These are phyloP conservation scores for Skeletonema marinoi DNA, from an alignment of 108 stramenopile species.

Conservation along the genomic window DNA sequence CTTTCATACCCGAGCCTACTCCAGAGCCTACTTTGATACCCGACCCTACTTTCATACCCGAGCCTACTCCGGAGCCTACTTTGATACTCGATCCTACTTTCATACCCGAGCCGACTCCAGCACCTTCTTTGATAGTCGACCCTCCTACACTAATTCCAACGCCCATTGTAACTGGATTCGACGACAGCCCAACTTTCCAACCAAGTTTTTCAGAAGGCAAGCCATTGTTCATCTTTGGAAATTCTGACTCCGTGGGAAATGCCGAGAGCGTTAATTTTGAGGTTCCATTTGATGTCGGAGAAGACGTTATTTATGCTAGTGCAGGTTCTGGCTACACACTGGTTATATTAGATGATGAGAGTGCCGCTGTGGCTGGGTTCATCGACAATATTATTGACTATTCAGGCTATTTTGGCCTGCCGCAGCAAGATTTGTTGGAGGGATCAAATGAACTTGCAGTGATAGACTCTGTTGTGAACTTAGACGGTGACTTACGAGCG, in stretches of 20 bases:
- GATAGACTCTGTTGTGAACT: slow-evolving; percentile 10
- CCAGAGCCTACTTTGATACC: background rate
- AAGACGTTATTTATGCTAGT: background rate
- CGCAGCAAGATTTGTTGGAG: background rate
- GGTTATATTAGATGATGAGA: slow-evolving; percentile 2
- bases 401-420: slow-evolving; percentile 22
- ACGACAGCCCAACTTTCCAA: background rate
- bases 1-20: background rate
- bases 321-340: slow-evolving; percentile 25
- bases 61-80: background rate
- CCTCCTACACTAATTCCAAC: background rate
- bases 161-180: background rate
- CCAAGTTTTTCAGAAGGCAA: background rate
- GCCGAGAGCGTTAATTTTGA: background rate
- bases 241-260: background rate
- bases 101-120: background rate
- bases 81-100: background rate
- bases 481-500: background rate
- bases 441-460: slow-evolving; percentile 23
- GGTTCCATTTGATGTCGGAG: background rate
- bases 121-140: background rate
- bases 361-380: slow-evolving; percentile 20
- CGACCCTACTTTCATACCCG: background rate
- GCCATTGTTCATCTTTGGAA: background rate
- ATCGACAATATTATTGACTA: slow-evolving; percentile 9